Evolutionary conservation across 2,329 filamentous ascomycete species (phyloP).

Genomic region (Albophoma yamanashiensis): DNA sequence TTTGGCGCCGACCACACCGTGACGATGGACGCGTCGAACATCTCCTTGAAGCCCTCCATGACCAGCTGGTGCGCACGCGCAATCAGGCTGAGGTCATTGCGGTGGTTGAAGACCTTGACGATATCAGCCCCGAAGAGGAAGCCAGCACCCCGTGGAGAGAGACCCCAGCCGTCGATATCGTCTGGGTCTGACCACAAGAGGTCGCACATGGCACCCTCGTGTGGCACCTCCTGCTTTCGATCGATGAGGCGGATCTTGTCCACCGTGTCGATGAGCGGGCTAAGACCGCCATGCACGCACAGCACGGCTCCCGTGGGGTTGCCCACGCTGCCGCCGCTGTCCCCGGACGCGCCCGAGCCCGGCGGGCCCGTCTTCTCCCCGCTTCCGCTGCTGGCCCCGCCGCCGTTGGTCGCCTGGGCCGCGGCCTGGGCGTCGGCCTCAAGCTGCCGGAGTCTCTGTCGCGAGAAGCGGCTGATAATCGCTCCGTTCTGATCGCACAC

Average conservation of each 20-base stretch:
- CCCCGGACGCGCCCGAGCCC: constrained; percentile 67
- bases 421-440: constrained; percentile 12
- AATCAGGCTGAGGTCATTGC: constrained; percentile 84
- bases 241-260: constrained; percentile 94
- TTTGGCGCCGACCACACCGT: constrained; percentile 98
- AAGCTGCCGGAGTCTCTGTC: constrained; percentile 25
- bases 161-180: constrained; percentile 93
- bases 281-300: constrained; percentile 90
- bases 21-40: constrained; percentile 93
- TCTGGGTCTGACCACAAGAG: constrained; percentile 96
- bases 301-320: constrained; percentile 75
- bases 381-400: constrained; percentile 7
- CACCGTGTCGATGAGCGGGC: constrained; percentile 81
- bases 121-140: constrained; percentile 95
- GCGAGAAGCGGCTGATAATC: constrained; percentile 61
- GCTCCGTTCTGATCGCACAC: constrained; percentile 78
- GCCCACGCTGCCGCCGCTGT: constrained; percentile 51
- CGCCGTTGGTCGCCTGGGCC: not conserved
- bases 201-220: constrained; percentile 98
- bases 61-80: constrained; percentile 93
- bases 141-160: constrained; percentile 86
- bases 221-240: constrained; percentile 94
- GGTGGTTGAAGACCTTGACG: constrained; percentile 90
- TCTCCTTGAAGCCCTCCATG: constrained; percentile 99
- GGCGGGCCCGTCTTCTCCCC: constrained; percentile 52